Evolutionary conservation across 306 rosid species (phyloP).

Genomic region (Glycine latifolia): DNA sequence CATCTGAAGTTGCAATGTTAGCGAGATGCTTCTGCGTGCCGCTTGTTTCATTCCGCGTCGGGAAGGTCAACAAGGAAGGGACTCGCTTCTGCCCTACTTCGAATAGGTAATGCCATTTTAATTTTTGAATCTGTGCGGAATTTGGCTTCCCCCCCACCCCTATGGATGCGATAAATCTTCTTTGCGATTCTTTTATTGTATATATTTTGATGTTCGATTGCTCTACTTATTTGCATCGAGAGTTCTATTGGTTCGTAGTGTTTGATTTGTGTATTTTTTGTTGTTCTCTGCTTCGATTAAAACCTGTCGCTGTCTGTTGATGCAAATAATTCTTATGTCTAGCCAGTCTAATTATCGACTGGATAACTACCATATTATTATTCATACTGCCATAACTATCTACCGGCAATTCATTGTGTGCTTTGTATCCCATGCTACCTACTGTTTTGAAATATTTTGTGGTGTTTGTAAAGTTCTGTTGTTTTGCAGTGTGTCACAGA

Average conservation of each 20-base stretch:
- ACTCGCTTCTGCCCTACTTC: conserved; percentile 71
- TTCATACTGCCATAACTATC: not conserved
- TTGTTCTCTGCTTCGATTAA: not conserved
- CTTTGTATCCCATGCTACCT: no score
- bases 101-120: conserved; percentile 65
- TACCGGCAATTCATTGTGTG: conserved; percentile 3
- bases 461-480: conserved; percentile 49
- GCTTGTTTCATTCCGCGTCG: conserved; percentile 92
- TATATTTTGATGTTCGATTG: not conserved
- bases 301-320: not conserved
- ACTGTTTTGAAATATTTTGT: no score
- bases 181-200: not conserved
- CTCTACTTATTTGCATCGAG: not conserved
- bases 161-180: not conserved
- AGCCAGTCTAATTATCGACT: not conserved
- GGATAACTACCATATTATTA: not conserved
- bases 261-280: not conserved
- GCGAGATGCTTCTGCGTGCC: conserved; percentile 99
- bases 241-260: not conserved
- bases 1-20: conserved; percentile 90
- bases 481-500: conserved; percentile 37
- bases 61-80: conserved; percentile 80
- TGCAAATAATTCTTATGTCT: not conserved
- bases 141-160: not conserved
- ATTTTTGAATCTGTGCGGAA: not conserved